These are phyloP conservation scores for Termitomyces sp. DNA, from an alignment of 768 basidiomycete genomes.

Conservation along the genomic window DNA sequence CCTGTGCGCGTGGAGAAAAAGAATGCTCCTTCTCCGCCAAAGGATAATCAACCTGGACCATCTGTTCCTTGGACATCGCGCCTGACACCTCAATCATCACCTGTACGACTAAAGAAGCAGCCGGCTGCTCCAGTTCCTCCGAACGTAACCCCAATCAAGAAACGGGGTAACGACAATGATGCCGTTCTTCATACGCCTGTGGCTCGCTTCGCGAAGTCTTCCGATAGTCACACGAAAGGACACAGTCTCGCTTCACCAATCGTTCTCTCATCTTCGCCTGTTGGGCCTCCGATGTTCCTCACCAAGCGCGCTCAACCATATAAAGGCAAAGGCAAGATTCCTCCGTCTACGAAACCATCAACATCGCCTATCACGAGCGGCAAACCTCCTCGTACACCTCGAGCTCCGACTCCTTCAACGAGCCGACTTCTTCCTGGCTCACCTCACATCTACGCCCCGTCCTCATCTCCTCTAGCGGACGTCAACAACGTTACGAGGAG, in stretches of 20 bases:
- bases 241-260: slow-evolving; percentile 22
- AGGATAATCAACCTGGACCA: background rate
- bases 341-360: background rate
- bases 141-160: background rate
- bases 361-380: background rate
- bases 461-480: slow-evolving; percentile 9
- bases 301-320: background rate
- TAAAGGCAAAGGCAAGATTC: background rate
- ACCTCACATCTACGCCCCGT: background rate
- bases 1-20: background rate
- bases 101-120: slow-evolving; percentile 3
- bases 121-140: background rate
- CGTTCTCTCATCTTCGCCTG: slow-evolving; percentile 18
- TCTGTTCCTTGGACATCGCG: slow-evolving; percentile 12
- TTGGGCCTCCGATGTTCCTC: background rate
- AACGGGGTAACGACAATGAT: background rate
- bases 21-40: background rate
- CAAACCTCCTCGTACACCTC: background rate
- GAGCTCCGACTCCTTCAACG: background rate
- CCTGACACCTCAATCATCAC: slow-evolving; percentile 20
- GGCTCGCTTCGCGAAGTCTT: slow-evolving; percentile 8
- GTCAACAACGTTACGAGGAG: slow-evolving; percentile 7
- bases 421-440: slow-evolving; percentile 1
- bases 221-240: background rate
- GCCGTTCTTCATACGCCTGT: slow-evolving; percentile 1